phyloP scores from a whole-genome alignment of 2,329 filamentous ascomycete species.

The Orbilia ellipsospora region DNA sequence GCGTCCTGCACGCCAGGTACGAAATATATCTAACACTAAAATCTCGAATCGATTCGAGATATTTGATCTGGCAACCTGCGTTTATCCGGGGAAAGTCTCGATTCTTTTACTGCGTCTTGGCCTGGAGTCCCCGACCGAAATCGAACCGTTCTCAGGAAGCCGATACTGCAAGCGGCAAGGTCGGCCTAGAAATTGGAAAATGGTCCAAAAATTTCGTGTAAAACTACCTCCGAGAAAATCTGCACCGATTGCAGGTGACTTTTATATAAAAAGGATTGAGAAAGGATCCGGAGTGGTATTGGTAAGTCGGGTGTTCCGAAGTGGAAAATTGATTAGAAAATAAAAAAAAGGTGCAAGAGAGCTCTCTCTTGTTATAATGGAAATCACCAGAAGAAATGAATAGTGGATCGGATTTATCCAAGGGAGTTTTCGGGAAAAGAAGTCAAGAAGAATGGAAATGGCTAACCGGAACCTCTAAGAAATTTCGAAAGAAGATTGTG shows the following conservation, averaged over 20 bases:
- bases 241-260: neutral
- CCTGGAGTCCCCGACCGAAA: constrained; percentile 29
- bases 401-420: no score
- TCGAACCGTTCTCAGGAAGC: constrained; percentile 39
- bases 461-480: constrained; percentile 40
- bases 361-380: no score
- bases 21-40: no score
- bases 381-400: no score
- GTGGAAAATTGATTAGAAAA: constrained; percentile 11
- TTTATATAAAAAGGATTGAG: neutral
- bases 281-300: neutral
- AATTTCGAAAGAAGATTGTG: constrained; percentile 6
- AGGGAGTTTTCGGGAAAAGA: neutral
- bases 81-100: neutral
- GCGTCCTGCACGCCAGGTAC: constrained; percentile 12
- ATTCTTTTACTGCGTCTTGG: constrained; percentile 8
- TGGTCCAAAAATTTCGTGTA: neutral
- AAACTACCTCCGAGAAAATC: neutral
- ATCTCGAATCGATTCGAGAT: no score
- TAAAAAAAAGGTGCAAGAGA: no score
- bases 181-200: neutral
- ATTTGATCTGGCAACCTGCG: no score
- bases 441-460: constrained; percentile 15
- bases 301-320: constrained; percentile 9
- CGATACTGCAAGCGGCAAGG: constrained; percentile 50